These are phyloP conservation scores for Mycosarcoma maydis DNA, from an alignment of 1,284 basidiomycete species.

Conservation along the genomic window DNA sequence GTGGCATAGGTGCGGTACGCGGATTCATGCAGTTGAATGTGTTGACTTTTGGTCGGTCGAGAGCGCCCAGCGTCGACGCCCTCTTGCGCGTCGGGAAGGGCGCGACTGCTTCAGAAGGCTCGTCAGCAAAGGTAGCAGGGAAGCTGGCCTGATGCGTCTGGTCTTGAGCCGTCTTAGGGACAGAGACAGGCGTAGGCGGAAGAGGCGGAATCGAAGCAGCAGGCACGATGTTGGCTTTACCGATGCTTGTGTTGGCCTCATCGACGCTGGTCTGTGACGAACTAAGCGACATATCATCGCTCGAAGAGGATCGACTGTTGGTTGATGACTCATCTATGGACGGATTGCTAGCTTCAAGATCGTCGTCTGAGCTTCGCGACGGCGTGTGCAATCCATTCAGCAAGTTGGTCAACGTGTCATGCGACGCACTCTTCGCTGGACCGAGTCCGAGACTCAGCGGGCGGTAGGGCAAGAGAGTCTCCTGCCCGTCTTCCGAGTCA, in stretches of 20 bases:
- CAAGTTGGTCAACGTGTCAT: slow-evolving; percentile 37
- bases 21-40: slow-evolving; percentile 38
- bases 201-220: slow-evolving; percentile 36
- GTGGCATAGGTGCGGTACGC: slow-evolving; percentile 36
- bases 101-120: neutral
- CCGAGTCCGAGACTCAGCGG: slow-evolving; percentile 46
- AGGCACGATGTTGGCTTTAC: slow-evolving; percentile 43
- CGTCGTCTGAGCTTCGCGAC: slow-evolving; percentile 8
- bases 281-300: slow-evolving; percentile 36
- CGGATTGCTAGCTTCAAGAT: slow-evolving; percentile 32
- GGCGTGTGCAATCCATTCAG: slow-evolving; percentile 23
- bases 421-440: slow-evolving; percentile 33
- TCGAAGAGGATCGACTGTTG: slow-evolving; percentile 26
- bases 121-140: slow-evolving; percentile 9
- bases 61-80: slow-evolving; percentile 33
- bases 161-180: slow-evolving; percentile 17
- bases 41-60: slow-evolving; percentile 31
- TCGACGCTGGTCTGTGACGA: slow-evolving; percentile 46
- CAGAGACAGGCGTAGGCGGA: slow-evolving; percentile 37
- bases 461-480: slow-evolving; percentile 17
- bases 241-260: slow-evolving; percentile 43
- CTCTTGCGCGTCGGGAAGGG: slow-evolving; percentile 21
- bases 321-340: slow-evolving; percentile 15
- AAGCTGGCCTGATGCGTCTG: slow-evolving; percentile 10
- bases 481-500: slow-evolving; percentile 4